These are phyloP conservation scores for Ganoderma multipileum DNA, from an alignment of 1,284 basidiomycete genomes.

Conservation along the genomic window DNA sequence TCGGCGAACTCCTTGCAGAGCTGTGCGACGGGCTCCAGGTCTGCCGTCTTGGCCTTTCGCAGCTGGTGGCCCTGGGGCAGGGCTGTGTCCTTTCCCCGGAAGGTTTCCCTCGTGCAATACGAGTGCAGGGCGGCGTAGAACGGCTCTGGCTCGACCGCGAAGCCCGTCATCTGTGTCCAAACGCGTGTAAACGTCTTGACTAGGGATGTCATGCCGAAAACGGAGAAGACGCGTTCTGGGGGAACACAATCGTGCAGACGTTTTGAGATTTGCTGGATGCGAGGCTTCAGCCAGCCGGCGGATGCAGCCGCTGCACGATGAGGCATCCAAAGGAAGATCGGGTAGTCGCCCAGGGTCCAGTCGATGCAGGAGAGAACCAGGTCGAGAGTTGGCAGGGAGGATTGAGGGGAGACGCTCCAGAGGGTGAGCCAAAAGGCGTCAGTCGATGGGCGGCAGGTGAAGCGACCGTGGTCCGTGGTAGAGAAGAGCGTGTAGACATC, in stretches of 20 bases:
- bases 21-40: slow-evolving; percentile 45
- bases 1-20: slow-evolving; percentile 57
- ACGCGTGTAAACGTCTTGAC: slow-evolving; percentile 45
- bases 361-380: slow-evolving; percentile 55
- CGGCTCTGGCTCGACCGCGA: slow-evolving; percentile 43
- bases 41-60: slow-evolving; percentile 42
- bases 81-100: slow-evolving; percentile 35
- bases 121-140: slow-evolving; percentile 54
- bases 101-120: slow-evolving; percentile 45
- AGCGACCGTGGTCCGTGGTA: slow-evolving; percentile 30
- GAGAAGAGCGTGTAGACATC: slow-evolving; percentile 41
- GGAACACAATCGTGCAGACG: slow-evolving; percentile 47
- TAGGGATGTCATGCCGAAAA: slow-evolving; percentile 49
- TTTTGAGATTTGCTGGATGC: slow-evolving; percentile 44
- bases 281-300: slow-evolving; percentile 44
- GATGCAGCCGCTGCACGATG: slow-evolving; percentile 38
- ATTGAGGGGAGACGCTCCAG: slow-evolving; percentile 46
- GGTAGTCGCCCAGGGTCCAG: slow-evolving; percentile 52
- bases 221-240: slow-evolving; percentile 49
- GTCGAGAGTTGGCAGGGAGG: slow-evolving; percentile 46
- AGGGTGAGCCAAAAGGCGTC: slow-evolving; percentile 57
- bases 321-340: slow-evolving; percentile 60
- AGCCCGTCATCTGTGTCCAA: slow-evolving; percentile 48
- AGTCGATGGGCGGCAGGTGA: slow-evolving; percentile 28
- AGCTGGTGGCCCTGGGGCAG: slow-evolving; percentile 42